Evolutionary conservation across 305 asterid species (phyloP), one percentile per base, ranked within the genome.

Genomic region (Striga hermonthica): DNA sequence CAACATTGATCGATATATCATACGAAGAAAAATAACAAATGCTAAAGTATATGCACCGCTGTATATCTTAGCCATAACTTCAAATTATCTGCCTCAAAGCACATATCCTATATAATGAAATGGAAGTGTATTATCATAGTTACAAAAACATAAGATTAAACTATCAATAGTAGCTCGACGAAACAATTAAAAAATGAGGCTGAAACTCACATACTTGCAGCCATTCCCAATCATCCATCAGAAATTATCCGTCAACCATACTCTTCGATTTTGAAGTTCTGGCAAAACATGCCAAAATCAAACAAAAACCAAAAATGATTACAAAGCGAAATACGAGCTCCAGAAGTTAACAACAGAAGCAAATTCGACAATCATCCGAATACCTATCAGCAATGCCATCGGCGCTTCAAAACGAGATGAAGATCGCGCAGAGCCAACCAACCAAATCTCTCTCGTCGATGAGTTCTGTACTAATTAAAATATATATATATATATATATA

Each of bases 111-210:
- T 28, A n/a, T 7, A 22, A 54, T 14, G 7, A 12, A 59, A 28
- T 16, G 41, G 44, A 45, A 15, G 54, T 22, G 7, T 10, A n/a
- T n/a, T 48, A n/a, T 12, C 14, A 48, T n/a, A 12, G 14, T 44
- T 28, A 49, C 14, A 15, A 40, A 15, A 16, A 49, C 14, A 15
- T 50, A 5, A 35, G 36, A 31, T 44, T 63, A 41, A 22, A 40
- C 43, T 12, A n/a, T 7, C 45, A 44, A 12, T 9, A 47, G n/a
- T 43, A 43, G 11, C 11, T 43, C 8, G 1, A 35, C 35, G n/a
- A 5, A 63, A 34, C 64, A 62, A 50, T 48, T 43, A 57, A 58
- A 44, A n/a, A 6, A 22, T 48, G 43, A 40, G 49, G 55, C 58
- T n/a, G n/a, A 43, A 64, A 60, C 63, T 7, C 66, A 10, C 50